A percentile compares a stretch with the other conserved stretches of the same genome.
phyloP scores from a whole-genome alignment of 2,329 filamentous ascomycete genomes.

The Pseudogymnoascus verrucosus region DNA sequence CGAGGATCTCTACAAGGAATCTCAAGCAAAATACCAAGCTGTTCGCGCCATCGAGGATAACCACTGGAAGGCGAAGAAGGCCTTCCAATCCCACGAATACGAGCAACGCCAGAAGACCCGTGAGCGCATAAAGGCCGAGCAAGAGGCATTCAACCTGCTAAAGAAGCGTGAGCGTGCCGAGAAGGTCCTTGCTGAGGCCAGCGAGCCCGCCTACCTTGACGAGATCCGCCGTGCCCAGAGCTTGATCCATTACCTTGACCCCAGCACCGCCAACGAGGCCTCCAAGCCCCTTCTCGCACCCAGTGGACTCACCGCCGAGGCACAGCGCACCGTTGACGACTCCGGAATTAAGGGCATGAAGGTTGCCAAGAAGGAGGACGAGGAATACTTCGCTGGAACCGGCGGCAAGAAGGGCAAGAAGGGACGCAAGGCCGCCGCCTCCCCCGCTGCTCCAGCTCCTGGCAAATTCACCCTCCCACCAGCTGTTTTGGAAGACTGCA shows the following conservation, averaged over 20 bases:
- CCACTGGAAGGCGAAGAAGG: conserved; percentile 75
- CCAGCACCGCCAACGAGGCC: conserved; percentile 58
- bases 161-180: conserved; percentile 69
- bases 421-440: conserved; percentile 59
- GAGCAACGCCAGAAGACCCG: conserved; percentile 68
- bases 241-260: conserved; percentile 87
- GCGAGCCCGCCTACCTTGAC: conserved; percentile 80
- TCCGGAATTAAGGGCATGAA: conserved; percentile 78
- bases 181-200: conserved; percentile 71
- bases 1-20: conserved; percentile 71
- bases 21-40: conserved; percentile 75
- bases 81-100: conserved; percentile 74
- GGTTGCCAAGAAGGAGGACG: conserved; percentile 80
- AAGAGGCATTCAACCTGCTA: conserved; percentile 62
- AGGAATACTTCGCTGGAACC: conserved; percentile 69
- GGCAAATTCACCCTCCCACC: conserved; percentile 78
- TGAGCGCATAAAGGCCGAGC: conserved; percentile 75
- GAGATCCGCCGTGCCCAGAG: conserved; percentile 86
- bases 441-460: conserved; percentile 39
- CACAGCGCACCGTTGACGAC: conserved; percentile 76
- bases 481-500: conserved; percentile 84
- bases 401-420: conserved; percentile 84
- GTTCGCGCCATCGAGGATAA: conserved; percentile 85
- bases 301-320: conserved; percentile 69
- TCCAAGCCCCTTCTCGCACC: conserved; percentile 49